phyloP scores from a whole-genome alignment of 257 asterid species.

The Solanum chiquidenum region DNA sequence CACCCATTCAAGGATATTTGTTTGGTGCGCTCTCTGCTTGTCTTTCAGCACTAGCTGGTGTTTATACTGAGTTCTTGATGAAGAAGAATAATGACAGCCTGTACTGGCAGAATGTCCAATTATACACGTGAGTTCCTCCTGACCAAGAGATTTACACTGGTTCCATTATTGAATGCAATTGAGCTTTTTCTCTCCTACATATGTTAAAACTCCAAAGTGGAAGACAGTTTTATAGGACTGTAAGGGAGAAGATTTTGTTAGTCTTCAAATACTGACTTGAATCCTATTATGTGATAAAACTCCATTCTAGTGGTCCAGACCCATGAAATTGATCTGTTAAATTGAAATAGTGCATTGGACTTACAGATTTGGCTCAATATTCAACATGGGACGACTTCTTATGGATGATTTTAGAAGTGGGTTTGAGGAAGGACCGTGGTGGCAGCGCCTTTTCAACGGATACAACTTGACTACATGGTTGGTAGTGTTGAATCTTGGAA shows the following conservation, averaged over 20 bases:
- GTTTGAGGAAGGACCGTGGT: slow-evolving; percentile 90
- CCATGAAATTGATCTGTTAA: slow-evolving; percentile 9
- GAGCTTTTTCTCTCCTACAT: not conserved
- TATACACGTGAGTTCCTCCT: slow-evolving; percentile 60
- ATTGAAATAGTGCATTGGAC: slow-evolving; percentile 2
- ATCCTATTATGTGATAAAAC: not conserved
- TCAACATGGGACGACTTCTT: slow-evolving; percentile 76
- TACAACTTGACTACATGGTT: slow-evolving; percentile 78
- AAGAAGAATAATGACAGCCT: slow-evolving; percentile 95
- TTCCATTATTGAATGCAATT: not conserved
- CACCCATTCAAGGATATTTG: slow-evolving; percentile 88
- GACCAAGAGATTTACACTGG: not conserved
- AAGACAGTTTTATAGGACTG: not conserved
- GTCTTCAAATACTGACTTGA: not conserved
- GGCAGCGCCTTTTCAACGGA: slow-evolving; percentile 83
- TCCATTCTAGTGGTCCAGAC: not conserved
- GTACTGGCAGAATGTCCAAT: slow-evolving; percentile 90
- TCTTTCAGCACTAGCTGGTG: slow-evolving; percentile 94
- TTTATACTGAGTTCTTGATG: slow-evolving; percentile 97
- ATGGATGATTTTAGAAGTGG: slow-evolving; percentile 85
- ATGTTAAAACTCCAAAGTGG: not conserved
- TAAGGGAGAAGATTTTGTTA: not conserved
- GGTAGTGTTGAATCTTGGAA: slow-evolving; percentile 91
- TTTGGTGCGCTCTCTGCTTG: slow-evolving; percentile 84
- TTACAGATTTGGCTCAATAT: slow-evolving; percentile 85